These are phyloP conservation scores for Ormosia semicastrata DNA, from an alignment of 306 rosid genomes.

Conservation along the genomic window DNA sequence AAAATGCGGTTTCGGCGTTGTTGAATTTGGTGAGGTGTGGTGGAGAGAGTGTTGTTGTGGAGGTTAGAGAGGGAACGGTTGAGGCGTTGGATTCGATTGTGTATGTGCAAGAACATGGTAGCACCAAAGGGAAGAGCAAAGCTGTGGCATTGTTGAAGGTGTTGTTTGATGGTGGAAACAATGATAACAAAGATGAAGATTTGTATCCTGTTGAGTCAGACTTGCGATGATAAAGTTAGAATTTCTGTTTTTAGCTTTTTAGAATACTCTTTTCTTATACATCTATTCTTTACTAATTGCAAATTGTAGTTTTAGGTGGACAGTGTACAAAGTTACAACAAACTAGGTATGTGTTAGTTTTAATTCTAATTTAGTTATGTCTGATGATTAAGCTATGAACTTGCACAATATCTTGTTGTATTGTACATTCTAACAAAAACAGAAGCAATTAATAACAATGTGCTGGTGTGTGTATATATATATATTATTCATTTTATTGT, in stretches of 20 bases:
- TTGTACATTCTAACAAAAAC: neutral
- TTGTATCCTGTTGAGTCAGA: constrained; percentile 5
- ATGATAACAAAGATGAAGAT: neutral
- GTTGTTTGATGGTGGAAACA: constrained; percentile 35
- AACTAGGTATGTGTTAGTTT: neutral
- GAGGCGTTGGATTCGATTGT: constrained; percentile 44
- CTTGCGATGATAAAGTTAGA: neutral
- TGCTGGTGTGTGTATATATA: neutral
- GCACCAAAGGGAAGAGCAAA: constrained; percentile 57
- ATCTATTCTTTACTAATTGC: neutral
- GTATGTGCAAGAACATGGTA: constrained; percentile 59
- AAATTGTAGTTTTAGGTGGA: neutral
- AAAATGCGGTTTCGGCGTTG: constrained; percentile 69
- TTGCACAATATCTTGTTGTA: neutral
- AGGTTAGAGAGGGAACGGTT: constrained; percentile 35
- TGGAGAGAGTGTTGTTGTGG: constrained; percentile 39
- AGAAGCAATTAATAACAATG: neutral
- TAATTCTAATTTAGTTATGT: neutral
- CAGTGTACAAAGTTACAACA: neutral
- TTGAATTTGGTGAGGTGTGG: constrained; percentile 52
- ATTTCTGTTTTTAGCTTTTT: neutral
- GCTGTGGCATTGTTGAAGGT: constrained; percentile 53
- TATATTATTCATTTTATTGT: too few relatives aligned
- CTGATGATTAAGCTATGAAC: neutral
- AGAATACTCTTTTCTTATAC: too few relatives aligned